Base-by-base conservation (phyloP, 2,329 filamentous ascomycete species). In the Gnomoniopsis smithogilvyi region DNA sequence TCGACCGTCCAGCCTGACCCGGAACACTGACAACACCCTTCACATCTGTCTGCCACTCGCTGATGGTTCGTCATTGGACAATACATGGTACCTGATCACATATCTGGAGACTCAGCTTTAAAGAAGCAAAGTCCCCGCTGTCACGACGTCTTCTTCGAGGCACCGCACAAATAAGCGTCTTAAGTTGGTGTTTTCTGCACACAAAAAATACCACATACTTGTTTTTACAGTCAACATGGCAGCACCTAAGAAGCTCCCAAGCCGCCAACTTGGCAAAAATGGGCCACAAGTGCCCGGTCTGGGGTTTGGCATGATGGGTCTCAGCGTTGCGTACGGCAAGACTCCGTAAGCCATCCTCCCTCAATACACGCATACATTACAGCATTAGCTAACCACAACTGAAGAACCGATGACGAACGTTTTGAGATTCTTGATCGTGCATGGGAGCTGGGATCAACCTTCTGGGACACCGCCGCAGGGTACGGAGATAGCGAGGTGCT, bases 341-440 rank as follows among this genome's bases (percentile, higher is more conserved):
- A 51, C 49, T 2, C 52, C 26, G 63, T 66, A 58, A 21, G 63
- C 62, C 21, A 14, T n/a, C 8, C 7, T 10, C 2, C 4, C 17
- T 14, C 8, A 36, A 8, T 36, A 8, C 8, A 8, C 34, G 15
- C 15, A 14, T 36, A 36, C 34, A 36, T 24, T 22, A 30, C 21
- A 30, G 24, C 4, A 24, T 10, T n/a, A n/a, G n/a, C n/a, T n/a
- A n/a, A n/a, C n/a, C n/a, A n/a, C 1, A 10, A 43, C 17, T 17
- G 10, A 6, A 78, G 76, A 53, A 73, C 79, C 2, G 80, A 84
- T 33, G 68, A 75, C 22, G 78, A 83, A 60, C 77, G 79, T 2
- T 73, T 84, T 58, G 74, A 74, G 3, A 64, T 85, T 2, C 76
- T 85, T 21, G 80, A 84, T 66, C 74, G 73, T 14, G 76, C 76